Percentiles rank a stretch among this genome's conserved stretches.
phyloP scores from a whole-genome alignment of 768 basidiomycete genomes.

The Podaxis mareebaensis region DNA sequence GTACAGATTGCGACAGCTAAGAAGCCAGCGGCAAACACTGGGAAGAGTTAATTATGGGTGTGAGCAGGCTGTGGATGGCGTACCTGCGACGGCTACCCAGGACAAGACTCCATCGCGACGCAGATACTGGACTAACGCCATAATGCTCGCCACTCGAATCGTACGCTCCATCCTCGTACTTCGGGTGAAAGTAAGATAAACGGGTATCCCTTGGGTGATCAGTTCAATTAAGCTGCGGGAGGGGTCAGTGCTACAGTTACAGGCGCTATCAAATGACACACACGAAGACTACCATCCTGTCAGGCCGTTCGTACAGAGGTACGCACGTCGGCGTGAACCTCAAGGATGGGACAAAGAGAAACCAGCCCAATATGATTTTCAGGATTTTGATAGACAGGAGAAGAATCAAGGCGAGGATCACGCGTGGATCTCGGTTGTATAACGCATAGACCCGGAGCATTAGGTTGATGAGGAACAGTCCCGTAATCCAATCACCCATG shows the following conservation, averaged over 20 bases:
- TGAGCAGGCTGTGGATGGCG: background rate
- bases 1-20: background rate
- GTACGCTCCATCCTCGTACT: background rate
- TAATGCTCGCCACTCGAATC: background rate
- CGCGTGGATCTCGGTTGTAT: background rate
- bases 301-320: background rate
- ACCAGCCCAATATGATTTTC: background rate
- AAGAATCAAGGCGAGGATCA: background rate
- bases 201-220: background rate
- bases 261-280: background rate
- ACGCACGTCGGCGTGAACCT: background rate
- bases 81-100: background rate
- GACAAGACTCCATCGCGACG: background rate
- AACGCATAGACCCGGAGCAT: slow-evolving; percentile 6
- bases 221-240: background rate
- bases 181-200: background rate
- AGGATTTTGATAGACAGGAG: background rate
- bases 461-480: background rate
- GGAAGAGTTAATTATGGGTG: background rate
- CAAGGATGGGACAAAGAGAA: background rate
- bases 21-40: background rate
- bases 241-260: background rate
- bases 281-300: background rate
- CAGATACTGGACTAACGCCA: background rate
- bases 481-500: background rate